Percentiles rank a stretch among this genome's conserved stretches.
Evolutionary conservation across 371 early-diverging fungal species (phyloP).

Genomic region (Umbelopsis sp.): DNA sequence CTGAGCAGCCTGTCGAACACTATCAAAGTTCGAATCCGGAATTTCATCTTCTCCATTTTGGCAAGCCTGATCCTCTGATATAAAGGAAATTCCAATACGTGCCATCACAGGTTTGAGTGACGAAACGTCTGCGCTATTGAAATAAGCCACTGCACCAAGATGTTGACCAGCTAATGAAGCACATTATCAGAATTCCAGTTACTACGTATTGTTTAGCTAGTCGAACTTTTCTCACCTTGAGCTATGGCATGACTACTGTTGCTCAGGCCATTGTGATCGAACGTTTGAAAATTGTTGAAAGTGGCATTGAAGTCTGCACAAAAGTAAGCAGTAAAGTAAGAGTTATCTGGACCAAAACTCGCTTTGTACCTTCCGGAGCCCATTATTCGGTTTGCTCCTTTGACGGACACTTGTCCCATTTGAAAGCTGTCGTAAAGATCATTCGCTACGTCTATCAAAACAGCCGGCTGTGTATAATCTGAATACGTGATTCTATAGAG

Average conservation of each 20-base stretch:
- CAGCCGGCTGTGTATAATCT: background rate
- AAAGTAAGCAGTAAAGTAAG: conserved; percentile 15
- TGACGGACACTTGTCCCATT: background rate
- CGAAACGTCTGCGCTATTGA: background rate
- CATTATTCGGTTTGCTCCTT: background rate
- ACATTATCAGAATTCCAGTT: background rate
- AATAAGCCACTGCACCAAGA: conserved; percentile 1
- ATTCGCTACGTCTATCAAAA: background rate
- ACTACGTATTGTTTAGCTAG: too few relatives aligned
- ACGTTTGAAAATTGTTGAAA: background rate
- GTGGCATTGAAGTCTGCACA: conserved; percentile 18
- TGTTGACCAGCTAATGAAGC: background rate
- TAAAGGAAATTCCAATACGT: conserved; percentile 20
- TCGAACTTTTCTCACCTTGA: background rate
- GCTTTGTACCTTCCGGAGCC: background rate
- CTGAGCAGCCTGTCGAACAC: background rate
- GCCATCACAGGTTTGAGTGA: background rate
- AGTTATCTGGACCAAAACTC: conserved; percentile 3
- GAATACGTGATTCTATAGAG: background rate
- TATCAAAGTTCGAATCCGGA: background rate
- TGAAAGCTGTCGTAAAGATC: conserved; percentile 4
- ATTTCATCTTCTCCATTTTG: conserved; percentile 18
- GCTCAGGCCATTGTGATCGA: background rate
- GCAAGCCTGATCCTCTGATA: conserved; percentile 18
- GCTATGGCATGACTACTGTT: background rate